These are phyloP conservation scores for Kingdonia uniflora DNA, from an alignment of 164 flowering plant genomes.

Conservation along the genomic window DNA sequence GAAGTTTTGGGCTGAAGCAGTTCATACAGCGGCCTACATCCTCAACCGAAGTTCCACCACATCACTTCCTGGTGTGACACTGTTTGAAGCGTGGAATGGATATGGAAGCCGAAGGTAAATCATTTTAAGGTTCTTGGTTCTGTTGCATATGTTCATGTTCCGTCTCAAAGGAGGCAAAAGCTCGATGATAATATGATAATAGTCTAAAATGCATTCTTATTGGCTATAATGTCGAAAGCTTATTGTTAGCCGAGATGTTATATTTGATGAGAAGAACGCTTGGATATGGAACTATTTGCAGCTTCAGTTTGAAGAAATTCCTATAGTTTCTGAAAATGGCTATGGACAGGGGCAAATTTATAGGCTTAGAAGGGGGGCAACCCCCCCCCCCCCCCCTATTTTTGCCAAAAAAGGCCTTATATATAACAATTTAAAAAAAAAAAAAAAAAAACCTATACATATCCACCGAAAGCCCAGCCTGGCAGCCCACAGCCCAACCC, in stretches of 20 bases:
- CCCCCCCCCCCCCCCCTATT: no score
- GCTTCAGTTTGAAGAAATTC: not conserved
- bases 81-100: conserved; percentile 1
- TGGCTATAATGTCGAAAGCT: conserved; percentile 1
- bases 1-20: conserved; percentile 2
- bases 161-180: not conserved
- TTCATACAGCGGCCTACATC: not conserved
- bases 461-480: no score
- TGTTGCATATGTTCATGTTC: conserved; percentile 4
- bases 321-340: not conserved
- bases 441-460: no score
- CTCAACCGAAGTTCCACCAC: not conserved
- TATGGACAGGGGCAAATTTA: no score
- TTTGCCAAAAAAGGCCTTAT: no score
- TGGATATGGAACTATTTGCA: conserved; percentile 2
- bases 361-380: no score
- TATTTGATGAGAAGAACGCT: conserved; percentile 1
- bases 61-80: not conserved
- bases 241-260: not conserved
- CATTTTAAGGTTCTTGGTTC: conserved; percentile 1
- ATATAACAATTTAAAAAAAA: no score
- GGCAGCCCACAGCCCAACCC: no score
- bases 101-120: conserved; percentile 3
- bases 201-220: conserved; percentile 2
- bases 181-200: conserved; percentile 6